phyloP scores from a whole-genome alignment of 331 rosid species.

The Stylosanthes scabra region DNA sequence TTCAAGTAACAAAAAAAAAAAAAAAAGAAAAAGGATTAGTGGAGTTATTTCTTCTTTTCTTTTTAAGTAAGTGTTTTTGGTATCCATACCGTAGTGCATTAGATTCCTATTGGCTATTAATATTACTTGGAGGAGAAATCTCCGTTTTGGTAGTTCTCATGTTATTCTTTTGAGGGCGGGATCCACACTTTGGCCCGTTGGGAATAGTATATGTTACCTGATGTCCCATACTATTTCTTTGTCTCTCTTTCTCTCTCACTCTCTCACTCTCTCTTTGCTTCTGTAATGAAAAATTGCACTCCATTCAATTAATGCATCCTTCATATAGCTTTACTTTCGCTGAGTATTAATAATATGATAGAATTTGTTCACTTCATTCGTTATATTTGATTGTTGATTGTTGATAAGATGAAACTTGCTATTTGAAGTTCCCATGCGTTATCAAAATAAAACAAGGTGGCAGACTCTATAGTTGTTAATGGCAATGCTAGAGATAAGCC shows the following conservation, averaged over 20 bases:
- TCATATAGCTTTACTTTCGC: background rate
- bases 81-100: conserved; percentile 51
- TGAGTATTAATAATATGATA: background rate
- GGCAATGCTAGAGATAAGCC: no score
- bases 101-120: conserved; percentile 54
- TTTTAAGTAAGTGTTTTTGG: conserved; percentile 40
- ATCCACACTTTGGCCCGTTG: conserved; percentile 39
- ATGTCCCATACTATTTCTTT: conserved; percentile 42
- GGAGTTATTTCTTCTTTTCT: conserved; percentile 23
- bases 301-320: conserved; percentile 40
- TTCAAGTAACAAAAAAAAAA: conserved; percentile 6
- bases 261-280: background rate
- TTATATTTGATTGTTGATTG: no score
- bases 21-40: conserved; percentile 30
- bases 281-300: conserved; percentile 46
- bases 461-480: no score
- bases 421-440: background rate
- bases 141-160: conserved; percentile 54
- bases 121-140: conserved; percentile 47
- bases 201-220: conserved; percentile 40
- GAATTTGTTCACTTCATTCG: background rate
- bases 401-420: background rate
- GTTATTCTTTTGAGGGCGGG: conserved; percentile 56
- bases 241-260: background rate
- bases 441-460: no score